Evolutionary conservation across 2,329 filamentous ascomycete genomes (phyloP), one percentile per base, ranked within the genome.

Genomic region (Chaetomium sp.): DNA sequence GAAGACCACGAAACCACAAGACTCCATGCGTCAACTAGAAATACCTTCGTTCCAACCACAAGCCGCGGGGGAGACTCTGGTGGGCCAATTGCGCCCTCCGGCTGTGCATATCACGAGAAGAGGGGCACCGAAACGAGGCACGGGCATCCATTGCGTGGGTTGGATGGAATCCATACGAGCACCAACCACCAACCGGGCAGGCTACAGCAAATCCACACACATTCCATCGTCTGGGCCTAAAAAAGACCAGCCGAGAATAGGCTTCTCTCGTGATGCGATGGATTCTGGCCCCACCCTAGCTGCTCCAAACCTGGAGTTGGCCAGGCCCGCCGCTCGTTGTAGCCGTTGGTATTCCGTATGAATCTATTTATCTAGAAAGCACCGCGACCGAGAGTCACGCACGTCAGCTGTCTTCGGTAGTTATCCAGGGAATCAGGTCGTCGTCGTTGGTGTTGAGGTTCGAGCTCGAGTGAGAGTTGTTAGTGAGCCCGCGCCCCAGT

Each of bases 101-200:
- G 9, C 23, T 12, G 19, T 49, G 47, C 25, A 61, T 21, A 31
- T 49, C 25, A 60, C 33, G 58, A 60, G 38, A 38, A 54, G 47
- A 60, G 23, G 29, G n/a, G 19, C 10, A 50, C 16, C 19, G 9
- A 12, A 25, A 25, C 23, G 50, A 19, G 23, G 50, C 23, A 53
- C 50, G 25, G 49, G 4, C 49, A 25, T 51, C 49, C 25, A 13
- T 27, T 53, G 45, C 45, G 45, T 47, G 45, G 45, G 45, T 10
- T 53, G 50, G 25, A 42, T 16, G 38, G 19, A 42, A 31, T 21
- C 19, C 21, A 61, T 53, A 60, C 57, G 57, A 60, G 57, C 57
- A 51, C 27, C 49, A 53, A 53, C 9, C n/a, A 21, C n/a, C 27
- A 29, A 25, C 21, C 23, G 12, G 33, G 35, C 35, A 42, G 38